A percentile compares a stretch with the other conserved stretches of the same genome.
Evolutionary conservation across 306 rosid genomes (phyloP).

Genomic region (Betula pendula): DNA sequence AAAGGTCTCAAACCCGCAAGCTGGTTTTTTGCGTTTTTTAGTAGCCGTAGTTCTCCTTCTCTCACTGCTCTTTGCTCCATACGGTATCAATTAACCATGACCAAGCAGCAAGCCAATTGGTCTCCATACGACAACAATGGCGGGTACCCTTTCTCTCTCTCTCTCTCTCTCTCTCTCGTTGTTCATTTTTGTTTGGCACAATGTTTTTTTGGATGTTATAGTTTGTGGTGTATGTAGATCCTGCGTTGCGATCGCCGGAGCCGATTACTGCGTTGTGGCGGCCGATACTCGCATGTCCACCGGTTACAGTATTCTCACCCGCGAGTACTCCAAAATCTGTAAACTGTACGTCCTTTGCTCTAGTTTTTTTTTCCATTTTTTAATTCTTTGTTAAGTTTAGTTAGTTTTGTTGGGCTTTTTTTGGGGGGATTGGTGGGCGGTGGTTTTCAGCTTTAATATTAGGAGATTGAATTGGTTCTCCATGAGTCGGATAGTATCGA

Average conservation of each 20-base stretch:
- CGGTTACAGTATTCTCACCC: slow-evolving; percentile 90
- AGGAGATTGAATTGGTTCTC: not conserved
- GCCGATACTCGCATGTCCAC: slow-evolving; percentile 97
- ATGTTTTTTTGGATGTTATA: not conserved
- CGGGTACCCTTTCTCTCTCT: slow-evolving; percentile 51
- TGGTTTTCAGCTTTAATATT: not conserved
- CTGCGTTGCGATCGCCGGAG: slow-evolving; percentile 93
- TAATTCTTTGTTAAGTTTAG: no score
- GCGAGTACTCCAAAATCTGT: slow-evolving; percentile 87
- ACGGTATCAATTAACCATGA: slow-evolving; percentile 39
- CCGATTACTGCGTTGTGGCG: slow-evolving; percentile 86
- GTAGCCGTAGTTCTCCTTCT: slow-evolving; percentile 30
- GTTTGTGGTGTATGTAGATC: slow-evolving; percentile 41
- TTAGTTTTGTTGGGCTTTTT: not conserved
- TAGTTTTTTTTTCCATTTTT: not conserved
- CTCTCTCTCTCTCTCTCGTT: not conserved
- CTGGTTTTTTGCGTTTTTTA: not conserved
- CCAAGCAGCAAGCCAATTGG: slow-evolving; percentile 85
- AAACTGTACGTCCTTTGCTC: slow-evolving; percentile 46
- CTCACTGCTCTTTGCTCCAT: slow-evolving; percentile 10
- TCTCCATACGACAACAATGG: slow-evolving; percentile 97
- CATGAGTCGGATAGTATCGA: not conserved
- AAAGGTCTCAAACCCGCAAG: not conserved
- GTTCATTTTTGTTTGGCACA: not conserved
- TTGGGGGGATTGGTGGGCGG: not conserved